phyloP scores from a whole-genome alignment of 2,329 filamentous ascomycete species.

The Venturia effusa region DNA sequence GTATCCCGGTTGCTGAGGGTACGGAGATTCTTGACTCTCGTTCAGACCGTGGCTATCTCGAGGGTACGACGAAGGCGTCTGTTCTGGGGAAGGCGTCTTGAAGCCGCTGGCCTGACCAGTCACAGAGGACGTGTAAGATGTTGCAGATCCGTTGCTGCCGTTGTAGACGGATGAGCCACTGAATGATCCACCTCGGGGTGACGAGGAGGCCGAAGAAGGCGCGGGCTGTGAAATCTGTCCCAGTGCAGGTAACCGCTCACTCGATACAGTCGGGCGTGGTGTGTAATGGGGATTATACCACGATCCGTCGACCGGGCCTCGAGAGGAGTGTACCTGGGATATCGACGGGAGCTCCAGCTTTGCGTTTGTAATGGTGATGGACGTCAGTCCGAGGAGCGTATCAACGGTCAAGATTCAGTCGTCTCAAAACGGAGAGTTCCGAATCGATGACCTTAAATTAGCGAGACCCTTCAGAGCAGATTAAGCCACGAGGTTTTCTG shows the following conservation, averaged over 20 bases:
- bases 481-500: slow-evolving; percentile 5
- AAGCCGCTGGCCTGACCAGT: slow-evolving; percentile 44
- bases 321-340: slow-evolving; percentile 63
- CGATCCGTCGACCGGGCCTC: slow-evolving; percentile 59
- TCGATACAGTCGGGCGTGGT: slow-evolving; percentile 56
- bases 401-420: not conserved
- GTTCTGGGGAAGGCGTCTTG: slow-evolving; percentile 68
- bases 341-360: slow-evolving; percentile 92
- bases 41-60: slow-evolving; percentile 26
- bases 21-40: slow-evolving; percentile 29
- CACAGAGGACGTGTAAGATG: slow-evolving; percentile 45
- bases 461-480: not conserved
- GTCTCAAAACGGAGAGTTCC: not conserved
- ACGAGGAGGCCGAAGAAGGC: slow-evolving; percentile 56
- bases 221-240: slow-evolving; percentile 51
- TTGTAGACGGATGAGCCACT: slow-evolving; percentile 45
- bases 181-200: slow-evolving; percentile 66
- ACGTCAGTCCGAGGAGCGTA: slow-evolving; percentile 9
- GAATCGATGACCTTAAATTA: not conserved
- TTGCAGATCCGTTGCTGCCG: slow-evolving; percentile 42
- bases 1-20: slow-evolving; percentile 25
- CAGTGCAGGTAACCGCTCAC: slow-evolving; percentile 57
- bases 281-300: slow-evolving; percentile 59
- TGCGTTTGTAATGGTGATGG: slow-evolving; percentile 48
- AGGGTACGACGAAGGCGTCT: slow-evolving; percentile 37